phyloP scores from a whole-genome alignment of 1,284 basidiomycete genomes.

The Amylostereum areolatum region DNA sequence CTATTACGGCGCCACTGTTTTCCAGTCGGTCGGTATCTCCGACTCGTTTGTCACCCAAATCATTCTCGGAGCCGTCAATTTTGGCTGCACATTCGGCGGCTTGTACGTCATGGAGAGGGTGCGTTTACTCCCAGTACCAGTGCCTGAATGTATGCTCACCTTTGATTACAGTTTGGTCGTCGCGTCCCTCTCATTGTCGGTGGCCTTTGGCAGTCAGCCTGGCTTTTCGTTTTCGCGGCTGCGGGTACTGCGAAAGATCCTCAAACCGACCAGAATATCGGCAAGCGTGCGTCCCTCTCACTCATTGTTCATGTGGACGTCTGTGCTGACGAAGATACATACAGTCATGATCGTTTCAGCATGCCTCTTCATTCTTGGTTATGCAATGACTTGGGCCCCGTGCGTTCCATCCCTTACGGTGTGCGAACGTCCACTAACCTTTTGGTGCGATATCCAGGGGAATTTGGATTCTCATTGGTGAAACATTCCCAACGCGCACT shows the following conservation, averaged over 20 bases:
- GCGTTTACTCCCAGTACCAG: conserved; percentile 11
- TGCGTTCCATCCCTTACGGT: conserved; percentile 17
- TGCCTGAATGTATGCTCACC: conserved; percentile 1
- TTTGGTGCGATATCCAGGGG: conserved; percentile 27
- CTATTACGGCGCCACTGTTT: conserved; percentile 70
- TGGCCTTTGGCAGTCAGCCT: conserved; percentile 67
- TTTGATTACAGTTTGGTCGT: conserved; percentile 45
- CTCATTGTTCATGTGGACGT: background rate
- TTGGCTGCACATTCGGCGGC: conserved; percentile 63
- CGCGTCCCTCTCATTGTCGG: conserved; percentile 60
- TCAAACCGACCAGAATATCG: conserved; percentile 37
- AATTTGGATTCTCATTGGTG: conserved; percentile 72
- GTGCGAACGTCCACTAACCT: background rate
- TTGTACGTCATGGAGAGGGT: conserved; percentile 66
- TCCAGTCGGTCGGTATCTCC: conserved; percentile 59
- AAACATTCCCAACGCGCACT: conserved; percentile 72
- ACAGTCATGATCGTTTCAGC: conserved; percentile 73
- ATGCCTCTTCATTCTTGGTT: conserved; percentile 75
- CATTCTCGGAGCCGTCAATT: conserved; percentile 68
- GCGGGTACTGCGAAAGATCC: conserved; percentile 68
- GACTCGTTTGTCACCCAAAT: conserved; percentile 71
- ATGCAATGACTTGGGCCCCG: conserved; percentile 72
- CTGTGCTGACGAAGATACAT: conserved; percentile 2
- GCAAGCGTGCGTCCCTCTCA: conserved; percentile 36
- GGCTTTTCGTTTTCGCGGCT: conserved; percentile 76